A percentile compares a stretch with the other conserved stretches of the same genome.
These are phyloP conservation scores for Viola odorata DNA, from an alignment of 345 rosid species.

Conservation along the genomic window DNA sequence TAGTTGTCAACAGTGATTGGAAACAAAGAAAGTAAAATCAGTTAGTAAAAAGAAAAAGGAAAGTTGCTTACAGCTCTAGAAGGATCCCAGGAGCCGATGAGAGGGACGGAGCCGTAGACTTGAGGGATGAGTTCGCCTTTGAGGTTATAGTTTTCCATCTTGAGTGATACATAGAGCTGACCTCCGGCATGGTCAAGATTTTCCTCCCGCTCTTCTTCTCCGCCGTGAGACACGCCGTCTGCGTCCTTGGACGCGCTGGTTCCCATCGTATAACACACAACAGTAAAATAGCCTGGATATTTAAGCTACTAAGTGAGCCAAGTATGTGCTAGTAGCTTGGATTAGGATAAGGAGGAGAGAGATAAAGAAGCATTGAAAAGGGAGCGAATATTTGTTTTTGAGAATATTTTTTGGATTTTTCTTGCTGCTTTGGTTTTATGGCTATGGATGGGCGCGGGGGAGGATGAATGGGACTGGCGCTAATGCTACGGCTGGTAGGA, in stretches of 20 bases:
- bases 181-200: slow-evolving; percentile 65
- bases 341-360: not conserved
- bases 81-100: slow-evolving; percentile 94
- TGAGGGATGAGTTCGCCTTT: slow-evolving; percentile 88
- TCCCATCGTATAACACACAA: slow-evolving; percentile 44
- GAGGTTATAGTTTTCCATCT: slow-evolving; percentile 77
- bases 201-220: slow-evolving; percentile 40
- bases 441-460: not conserved
- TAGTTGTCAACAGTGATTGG: not conserved
- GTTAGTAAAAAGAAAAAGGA: not conserved
- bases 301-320: too few relatives aligned
- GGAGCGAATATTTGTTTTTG: not conserved
- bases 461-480: not conserved
- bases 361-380: not conserved
- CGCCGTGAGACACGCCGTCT: slow-evolving; percentile 43
- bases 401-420: not conserved
- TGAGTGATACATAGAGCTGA: slow-evolving; percentile 80
- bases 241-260: slow-evolving; percentile 56
- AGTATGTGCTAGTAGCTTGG: not conserved
- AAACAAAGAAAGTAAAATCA: not conserved
- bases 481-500: not conserved
- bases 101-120: slow-evolving; percentile 83
- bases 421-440: not conserved
- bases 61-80: slow-evolving; percentile 59
- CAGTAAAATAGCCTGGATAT: not conserved